Base-by-base conservation (phyloP, 225 moss, liverwort and hornwort species). In the Neckera pumila region DNA sequence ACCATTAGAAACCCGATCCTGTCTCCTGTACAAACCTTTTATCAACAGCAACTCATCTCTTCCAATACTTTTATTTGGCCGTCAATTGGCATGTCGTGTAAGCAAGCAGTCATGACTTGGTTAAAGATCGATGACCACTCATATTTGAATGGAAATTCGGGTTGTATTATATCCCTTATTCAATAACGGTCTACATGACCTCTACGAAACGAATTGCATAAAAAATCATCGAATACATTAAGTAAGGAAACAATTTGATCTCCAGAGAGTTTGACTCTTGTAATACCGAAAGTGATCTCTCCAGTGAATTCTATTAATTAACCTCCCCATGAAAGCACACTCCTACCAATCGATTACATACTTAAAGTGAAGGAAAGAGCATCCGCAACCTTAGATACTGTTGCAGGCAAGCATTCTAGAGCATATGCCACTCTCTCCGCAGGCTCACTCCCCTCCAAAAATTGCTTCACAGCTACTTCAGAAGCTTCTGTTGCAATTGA, bases 381-480 rank as follows among this genome's bases (percentile, higher is more conserved):
- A 64, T 40, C 17, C 63, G 6, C 54, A 64, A 86, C 86, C 86
- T 86, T 6, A 17, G 89, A 75, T 84, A 83, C 90, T 85, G 71
- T 83, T 91, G 93, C 81, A 83, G 95, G 91, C 76, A 99, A 91
- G 82, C 92, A 95, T 76, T 95, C 92, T 66, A 95, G 71, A 86
- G 98, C 97, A 84, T 40, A 63, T 34, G 90, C 90, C 56, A 95
- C 95, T 89, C 97, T 94, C 70, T 90, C 94, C 53, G 87, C 78
- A 59, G 93, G 90, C 65, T 90, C 30, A 75, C 90, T 90, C 88
- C 90, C 95, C 86, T 94, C 93, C 75, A 65, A 65, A 84, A 96
- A 84, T n/a, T 90, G 88, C 82, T 90, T 79, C 92, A 98, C 96
- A 84, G 79, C 93, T 83, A 70, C 81, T 91, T 98, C 98, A 77